Evolutionary conservation across 139 green algal genomes (phyloP), one percentile per base, ranked within the genome.

Genomic region (Nannochloris sp.): DNA sequence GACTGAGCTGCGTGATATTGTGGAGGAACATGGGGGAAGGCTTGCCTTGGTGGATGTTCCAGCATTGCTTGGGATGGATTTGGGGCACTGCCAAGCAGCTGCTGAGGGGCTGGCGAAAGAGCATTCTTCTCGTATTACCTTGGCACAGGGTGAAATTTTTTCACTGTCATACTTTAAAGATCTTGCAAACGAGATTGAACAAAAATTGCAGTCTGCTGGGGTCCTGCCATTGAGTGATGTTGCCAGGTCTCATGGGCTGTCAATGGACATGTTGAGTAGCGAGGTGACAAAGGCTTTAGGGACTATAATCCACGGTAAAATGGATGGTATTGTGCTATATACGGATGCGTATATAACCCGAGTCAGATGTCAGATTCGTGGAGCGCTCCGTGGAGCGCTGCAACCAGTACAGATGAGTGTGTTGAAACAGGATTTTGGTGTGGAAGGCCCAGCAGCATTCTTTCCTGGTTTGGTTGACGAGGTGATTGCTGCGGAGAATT

Each of bases 121-220:
- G 27, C 68, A 67, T 29, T 37, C 24, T 11, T 81, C 74, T n/a
- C 31, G n/a, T 1, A 60, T 90, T 7, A 44, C 64, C 5, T 43
- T 82, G 10, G 57, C 85, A 2, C 82, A 93, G 34, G 90, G 90
- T 4, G 91, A 97, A 72, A 76, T 97, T 8, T 81, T 97, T 29
- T 90, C 83, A 1, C 27, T 27, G 1, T 25, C 58, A 24, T 96
- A 95, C 74, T 95, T 96, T 75, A 80, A 94, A 36, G 43, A 60
- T 18, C 61, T 97, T 14, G 85, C 83, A 4, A 69, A 76, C 2
- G 91, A 97, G 68, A 72, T 95, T 16, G 78, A 90, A n/a, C 84
- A 94, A 24, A 55, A 72, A 12, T 75, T 95, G 59, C 76, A 88
- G 67, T 83, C 86, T 48, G 49, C 64, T 15, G 86, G 83, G 18